phyloP scores from a whole-genome alignment of 768 basidiomycete genomes.

The Tulasnella sp. region DNA sequence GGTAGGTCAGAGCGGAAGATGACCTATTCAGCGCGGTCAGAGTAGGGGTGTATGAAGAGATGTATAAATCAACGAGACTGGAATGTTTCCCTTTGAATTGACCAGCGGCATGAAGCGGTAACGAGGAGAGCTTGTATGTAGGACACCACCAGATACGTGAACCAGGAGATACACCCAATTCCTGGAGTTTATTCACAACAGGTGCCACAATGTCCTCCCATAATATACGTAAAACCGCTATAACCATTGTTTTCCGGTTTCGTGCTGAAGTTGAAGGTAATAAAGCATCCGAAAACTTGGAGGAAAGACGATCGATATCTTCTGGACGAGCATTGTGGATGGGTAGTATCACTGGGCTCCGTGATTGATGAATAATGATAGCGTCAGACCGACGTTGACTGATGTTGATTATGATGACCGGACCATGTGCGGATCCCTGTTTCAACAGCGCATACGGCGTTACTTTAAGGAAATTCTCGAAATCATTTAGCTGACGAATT shows the following conservation, averaged over 20 bases:
- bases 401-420: constrained; percentile 2
- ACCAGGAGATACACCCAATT: not conserved
- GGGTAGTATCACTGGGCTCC: not conserved
- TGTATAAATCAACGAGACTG: not conserved
- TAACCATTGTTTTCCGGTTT: not conserved
- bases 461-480: constrained; percentile 4
- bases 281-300: not conserved
- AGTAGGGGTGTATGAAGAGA: constrained; percentile 1
- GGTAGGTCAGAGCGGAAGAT: not conserved
- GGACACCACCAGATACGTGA: constrained; percentile 2
- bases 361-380: not conserved
- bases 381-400: constrained; percentile 2
- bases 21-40: not conserved
- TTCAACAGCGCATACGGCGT: not conserved
- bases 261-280: too few relatives aligned
- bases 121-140: not conserved
- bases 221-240: not conserved
- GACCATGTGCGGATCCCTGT: not conserved
- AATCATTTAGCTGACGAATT: constrained; percentile 1
- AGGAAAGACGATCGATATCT: not conserved
- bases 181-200: not conserved
- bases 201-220: not conserved
- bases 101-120: not conserved
- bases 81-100: not conserved
- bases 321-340: not conserved